Base-by-base conservation (phyloP, 179 eudicot species). In the Heliamphora pulchella region DNA sequence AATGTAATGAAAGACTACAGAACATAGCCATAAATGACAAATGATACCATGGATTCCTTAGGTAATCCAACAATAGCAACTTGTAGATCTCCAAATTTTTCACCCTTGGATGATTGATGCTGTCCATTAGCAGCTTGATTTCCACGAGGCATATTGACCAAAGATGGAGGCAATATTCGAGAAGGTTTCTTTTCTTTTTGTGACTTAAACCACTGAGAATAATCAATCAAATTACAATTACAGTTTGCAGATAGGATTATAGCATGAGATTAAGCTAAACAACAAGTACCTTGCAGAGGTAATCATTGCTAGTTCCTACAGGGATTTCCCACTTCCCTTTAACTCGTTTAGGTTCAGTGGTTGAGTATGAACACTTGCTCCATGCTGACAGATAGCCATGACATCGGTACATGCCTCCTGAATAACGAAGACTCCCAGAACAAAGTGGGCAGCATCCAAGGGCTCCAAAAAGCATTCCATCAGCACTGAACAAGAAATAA, bases 381-480 rank as follows among this genome's bases (percentile, higher is more conserved):
- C 98, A 94, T 82, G 89, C 98, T 55, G 99, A 89, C 47, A 89
- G 83, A 85, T 75, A 94, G 57, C 97, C 98, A 84, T 81, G 87
- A 84, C 99, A 94, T 76, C 85, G 84, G 81, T 94, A 96, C 82
- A 85, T 88, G 82, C 98, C 90, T 85, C 93, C 90, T 57, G 92
- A 90, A 86, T 88, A 92, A 63, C 77, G 86, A 83, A 92, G 97
- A 82, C 78, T 81, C 44, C 97, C 99, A 83, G 93, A 86, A 84
- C 98, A 96, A 73, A 87, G 79, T 51, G 93, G 91, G 80, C 99
- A 96, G 41, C 7, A 68, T 72, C 81, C 71, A 64, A 90, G 94
- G 48, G 93, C 91, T 85, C 99, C 99, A 84, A 96, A 94, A 81
- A 90, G 88, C 98, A 94, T 96, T 47, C 97, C 97, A 86, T 96